A percentile compares a stretch with the other conserved stretches of the same genome.
phyloP scores from a whole-genome alignment of 352 stramenopile species.

The Phytophthora lateralis region DNA sequence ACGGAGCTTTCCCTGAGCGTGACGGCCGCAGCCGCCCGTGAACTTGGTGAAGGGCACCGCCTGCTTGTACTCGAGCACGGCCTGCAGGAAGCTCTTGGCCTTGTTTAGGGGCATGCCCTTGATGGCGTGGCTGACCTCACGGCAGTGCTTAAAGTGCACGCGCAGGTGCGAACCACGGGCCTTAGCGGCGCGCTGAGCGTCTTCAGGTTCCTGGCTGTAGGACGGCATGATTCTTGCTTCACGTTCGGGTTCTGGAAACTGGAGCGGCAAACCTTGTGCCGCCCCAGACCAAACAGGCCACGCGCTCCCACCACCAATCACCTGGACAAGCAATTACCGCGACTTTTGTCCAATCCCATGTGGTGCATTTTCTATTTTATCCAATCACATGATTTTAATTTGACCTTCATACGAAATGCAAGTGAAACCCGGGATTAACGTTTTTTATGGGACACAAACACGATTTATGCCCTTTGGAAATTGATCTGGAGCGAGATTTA shows the following conservation, averaged over 20 bases:
- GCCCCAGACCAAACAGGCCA: constrained; percentile 27
- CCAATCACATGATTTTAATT: neutral
- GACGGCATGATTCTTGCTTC: constrained; percentile 82
- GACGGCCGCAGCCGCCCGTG: constrained; percentile 97
- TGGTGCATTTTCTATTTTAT: neutral
- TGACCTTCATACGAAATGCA: neutral
- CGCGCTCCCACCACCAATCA: constrained; percentile 70
- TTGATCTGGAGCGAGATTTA: no score
- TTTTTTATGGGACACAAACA: neutral
- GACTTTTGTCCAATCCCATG: constrained; percentile 18
- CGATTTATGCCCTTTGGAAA: neutral
- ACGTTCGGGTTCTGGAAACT: constrained; percentile 84
- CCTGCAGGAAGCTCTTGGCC: constrained; percentile 95
- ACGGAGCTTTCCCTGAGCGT: constrained; percentile 96
- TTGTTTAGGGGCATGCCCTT: constrained; percentile 97
- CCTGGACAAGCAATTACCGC: constrained; percentile 21
- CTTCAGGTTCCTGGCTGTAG: constrained; percentile 92
- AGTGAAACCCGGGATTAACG: neutral
- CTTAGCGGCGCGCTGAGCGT: constrained; percentile 92
- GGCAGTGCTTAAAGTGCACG: constrained; percentile 99
- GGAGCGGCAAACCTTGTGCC: constrained; percentile 31
- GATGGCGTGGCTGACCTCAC: constrained; percentile 98
- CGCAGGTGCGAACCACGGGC: constrained; percentile 96
- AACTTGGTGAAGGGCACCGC: constrained; percentile 99
- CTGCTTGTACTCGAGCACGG: constrained; percentile 97